A percentile compares a stretch with the other conserved stretches of the same genome.
Evolutionary conservation across 371 early-diverging fungal genomes (phyloP).

Genomic region (Mycotypha africana): DNA sequence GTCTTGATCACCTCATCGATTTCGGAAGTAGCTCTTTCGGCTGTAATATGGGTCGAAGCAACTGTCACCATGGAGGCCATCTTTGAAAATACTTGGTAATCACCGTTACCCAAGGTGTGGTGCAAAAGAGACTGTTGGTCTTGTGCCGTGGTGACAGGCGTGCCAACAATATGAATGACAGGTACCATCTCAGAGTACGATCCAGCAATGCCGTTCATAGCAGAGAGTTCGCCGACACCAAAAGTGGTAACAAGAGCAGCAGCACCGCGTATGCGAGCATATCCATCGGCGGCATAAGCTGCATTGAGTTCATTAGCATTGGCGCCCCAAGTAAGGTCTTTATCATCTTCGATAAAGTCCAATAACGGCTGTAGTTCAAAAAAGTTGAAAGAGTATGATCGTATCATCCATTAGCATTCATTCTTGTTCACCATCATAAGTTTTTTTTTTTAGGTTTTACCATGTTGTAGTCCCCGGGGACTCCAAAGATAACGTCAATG

Average conservation of each 20-base stretch:
- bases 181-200: conserved; percentile 50
- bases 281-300: conserved; percentile 52
- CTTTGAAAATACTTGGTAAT: conserved; percentile 35
- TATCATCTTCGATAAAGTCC: conserved; percentile 33
- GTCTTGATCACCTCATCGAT: conserved; percentile 34
- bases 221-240: conserved; percentile 53
- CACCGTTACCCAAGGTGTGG: conserved; percentile 52
- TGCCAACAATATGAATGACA: conserved; percentile 52
- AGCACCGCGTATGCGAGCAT: conserved; percentile 36
- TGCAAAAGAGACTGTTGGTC: conserved; percentile 36
- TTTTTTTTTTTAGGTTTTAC: conserved; percentile 6
- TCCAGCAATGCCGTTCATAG: conserved; percentile 51
- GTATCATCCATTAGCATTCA: neutral
- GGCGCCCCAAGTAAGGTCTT: conserved; percentile 31
- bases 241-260: conserved; percentile 49
- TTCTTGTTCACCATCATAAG: too few relatives aligned
- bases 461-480: conserved; percentile 49
- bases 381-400: neutral
- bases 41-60: conserved; percentile 27
- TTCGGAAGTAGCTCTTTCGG: conserved; percentile 26
- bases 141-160: conserved; percentile 35
- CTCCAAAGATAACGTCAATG: conserved; percentile 39
- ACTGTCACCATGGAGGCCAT: conserved; percentile 36
- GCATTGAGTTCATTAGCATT: conserved; percentile 43
- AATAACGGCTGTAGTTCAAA: conserved; percentile 17